phyloP scores from a whole-genome alignment of 202 grass and related monocot genomes.

The Panicum hallii region DNA sequence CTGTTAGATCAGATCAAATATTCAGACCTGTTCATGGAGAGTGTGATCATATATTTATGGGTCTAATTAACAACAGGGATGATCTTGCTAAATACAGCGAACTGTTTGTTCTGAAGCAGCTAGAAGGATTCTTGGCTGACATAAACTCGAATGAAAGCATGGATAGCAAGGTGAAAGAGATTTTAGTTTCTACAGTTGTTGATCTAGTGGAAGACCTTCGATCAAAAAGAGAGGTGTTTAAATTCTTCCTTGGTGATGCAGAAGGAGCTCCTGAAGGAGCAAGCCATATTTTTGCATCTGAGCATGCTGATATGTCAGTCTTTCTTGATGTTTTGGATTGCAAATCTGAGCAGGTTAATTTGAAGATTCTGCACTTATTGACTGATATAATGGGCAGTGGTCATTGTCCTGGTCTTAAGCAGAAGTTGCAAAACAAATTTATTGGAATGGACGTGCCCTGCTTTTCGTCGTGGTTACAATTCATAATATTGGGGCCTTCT shows the following conservation, averaged over 20 bases:
- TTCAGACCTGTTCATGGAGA: constrained; percentile 65
- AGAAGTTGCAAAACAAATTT: constrained; percentile 80
- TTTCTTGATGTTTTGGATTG: constrained; percentile 81
- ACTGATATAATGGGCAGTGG: constrained; percentile 70
- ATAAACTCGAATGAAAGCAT: constrained; percentile 60
- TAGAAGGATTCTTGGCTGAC: constrained; percentile 74
- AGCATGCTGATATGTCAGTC: constrained; percentile 67
- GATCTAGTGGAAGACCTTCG: constrained; percentile 70
- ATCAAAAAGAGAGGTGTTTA: constrained; percentile 65
- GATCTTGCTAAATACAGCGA: constrained; percentile 74
- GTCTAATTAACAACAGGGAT: constrained; percentile 61
- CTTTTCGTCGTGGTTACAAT: constrained; percentile 81
- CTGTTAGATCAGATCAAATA: constrained; percentile 71
- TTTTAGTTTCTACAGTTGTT: constrained; percentile 66
- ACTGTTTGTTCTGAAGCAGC: constrained; percentile 82
- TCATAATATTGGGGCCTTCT: constrained; percentile 61
- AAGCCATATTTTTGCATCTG: constrained; percentile 59
- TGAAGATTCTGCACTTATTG: constrained; percentile 87
- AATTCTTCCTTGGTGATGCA: constrained; percentile 76
- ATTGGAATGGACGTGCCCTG: constrained; percentile 71
- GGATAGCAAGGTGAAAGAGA: constrained; percentile 57
- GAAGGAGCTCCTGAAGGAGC: constrained; percentile 61
- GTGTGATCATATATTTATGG: constrained; percentile 72
- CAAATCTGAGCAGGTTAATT: constrained; percentile 73
- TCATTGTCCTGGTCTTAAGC: constrained; percentile 66